phyloP scores from a whole-genome alignment of 1,284 basidiomycete genomes.

The Pseudozyma sp. region DNA sequence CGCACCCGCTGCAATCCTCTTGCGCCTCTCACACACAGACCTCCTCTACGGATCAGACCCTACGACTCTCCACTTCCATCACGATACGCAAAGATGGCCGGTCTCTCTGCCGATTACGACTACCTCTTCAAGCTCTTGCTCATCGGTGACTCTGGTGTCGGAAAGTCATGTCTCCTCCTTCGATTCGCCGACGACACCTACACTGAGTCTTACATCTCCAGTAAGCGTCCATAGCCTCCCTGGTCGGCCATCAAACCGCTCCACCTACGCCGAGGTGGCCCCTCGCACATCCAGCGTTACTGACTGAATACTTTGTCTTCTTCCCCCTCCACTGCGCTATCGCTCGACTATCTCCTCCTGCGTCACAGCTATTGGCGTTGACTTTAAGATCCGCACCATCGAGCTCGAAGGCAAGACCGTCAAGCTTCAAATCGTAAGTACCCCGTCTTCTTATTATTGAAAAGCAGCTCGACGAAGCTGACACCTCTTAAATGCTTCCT shows the following conservation, averaged over 20 bases:
- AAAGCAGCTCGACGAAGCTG: neutral
- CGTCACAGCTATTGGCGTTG: conserved; percentile 72
- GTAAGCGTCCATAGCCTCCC: conserved; percentile 47
- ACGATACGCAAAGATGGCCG: conserved; percentile 45
- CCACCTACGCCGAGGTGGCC: no score
- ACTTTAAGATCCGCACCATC: conserved; percentile 99
- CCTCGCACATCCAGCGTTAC: no score
- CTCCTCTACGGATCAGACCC: neutral
- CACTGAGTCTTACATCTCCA: conserved; percentile 71
- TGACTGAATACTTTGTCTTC: neutral
- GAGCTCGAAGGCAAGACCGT: conserved; percentile 99
- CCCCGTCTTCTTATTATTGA: no score
- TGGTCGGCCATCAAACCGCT: neutral
- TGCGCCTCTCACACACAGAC: neutral
- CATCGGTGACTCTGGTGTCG: conserved; percentile 88
- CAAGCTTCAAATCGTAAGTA: conserved; percentile 96
- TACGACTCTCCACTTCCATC: neutral
- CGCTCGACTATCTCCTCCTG: neutral
- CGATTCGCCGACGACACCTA: conserved; percentile 72
- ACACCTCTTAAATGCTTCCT: neutral
- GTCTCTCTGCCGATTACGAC: conserved; percentile 66
- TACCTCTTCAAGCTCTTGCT: conserved; percentile 70
- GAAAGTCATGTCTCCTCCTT: conserved; percentile 76
- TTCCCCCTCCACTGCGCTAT: neutral
- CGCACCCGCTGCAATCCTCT: neutral